These are phyloP conservation scores for Moesziomyces parantarcticus DNA, from an alignment of 1,284 basidiomycete genomes.

Conservation along the genomic window DNA sequence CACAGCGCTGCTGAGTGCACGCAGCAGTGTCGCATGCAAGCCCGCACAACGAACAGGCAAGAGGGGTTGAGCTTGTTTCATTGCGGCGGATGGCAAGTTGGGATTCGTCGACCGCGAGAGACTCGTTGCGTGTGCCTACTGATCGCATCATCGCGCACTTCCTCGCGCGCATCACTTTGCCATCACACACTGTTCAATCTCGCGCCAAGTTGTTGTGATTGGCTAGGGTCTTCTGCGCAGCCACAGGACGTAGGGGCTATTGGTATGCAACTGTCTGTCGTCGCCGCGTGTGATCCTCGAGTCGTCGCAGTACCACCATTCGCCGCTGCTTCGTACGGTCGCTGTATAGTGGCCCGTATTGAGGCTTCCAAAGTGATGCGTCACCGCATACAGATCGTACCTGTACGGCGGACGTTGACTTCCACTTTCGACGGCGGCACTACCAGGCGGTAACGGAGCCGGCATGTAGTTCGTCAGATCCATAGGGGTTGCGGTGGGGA, in stretches of 20 bases:
- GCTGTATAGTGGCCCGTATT: constrained; percentile 67
- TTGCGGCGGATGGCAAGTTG: no score
- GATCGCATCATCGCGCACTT: no score
- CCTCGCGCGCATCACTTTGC: no score
- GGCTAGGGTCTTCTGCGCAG: constrained; percentile 49
- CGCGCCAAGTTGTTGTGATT: no score
- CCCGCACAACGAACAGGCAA: no score
- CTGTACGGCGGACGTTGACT: constrained; percentile 65
- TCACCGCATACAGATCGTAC: constrained; percentile 70
- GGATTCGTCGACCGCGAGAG: no score
- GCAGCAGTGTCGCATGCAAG: no score
- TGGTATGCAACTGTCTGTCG: constrained; percentile 55
- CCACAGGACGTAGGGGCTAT: constrained; percentile 63
- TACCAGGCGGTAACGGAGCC: constrained; percentile 66
- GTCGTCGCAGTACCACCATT: constrained; percentile 67
- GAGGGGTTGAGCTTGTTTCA: no score
- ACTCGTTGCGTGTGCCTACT: no score
- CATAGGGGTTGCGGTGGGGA: constrained; percentile 78
- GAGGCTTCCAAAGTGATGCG: constrained; percentile 67
- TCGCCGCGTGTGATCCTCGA: constrained; percentile 48
- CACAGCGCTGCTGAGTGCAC: no score
- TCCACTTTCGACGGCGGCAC: constrained; percentile 33
- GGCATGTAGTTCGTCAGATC: constrained; percentile 95
- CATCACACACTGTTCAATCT: no score
- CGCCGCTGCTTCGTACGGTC: constrained; percentile 53